Evolutionary conservation across 2,329 filamentous ascomycete genomes (phyloP).

Genomic region (Colletotrichum abscissum): DNA sequence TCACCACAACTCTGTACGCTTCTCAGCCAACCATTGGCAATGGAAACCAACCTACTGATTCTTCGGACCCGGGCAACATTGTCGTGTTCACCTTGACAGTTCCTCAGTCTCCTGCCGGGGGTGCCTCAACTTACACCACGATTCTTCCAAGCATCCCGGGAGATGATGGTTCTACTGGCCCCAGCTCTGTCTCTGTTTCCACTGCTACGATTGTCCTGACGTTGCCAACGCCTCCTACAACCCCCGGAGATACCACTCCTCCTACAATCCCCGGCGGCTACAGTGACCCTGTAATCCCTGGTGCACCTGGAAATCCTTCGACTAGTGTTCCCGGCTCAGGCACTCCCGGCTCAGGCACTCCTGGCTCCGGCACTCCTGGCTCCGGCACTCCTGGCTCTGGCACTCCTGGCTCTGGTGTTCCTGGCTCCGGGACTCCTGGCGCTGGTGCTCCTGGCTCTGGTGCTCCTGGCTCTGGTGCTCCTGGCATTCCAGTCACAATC

Average conservation of each 20-base stretch:
- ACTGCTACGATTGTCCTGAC: constrained; percentile 12
- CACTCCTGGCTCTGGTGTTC: background rate
- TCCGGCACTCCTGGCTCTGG: background rate
- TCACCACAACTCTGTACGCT: constrained; percentile 40
- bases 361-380: background rate
- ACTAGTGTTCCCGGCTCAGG: background rate
- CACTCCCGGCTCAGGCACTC: background rate
- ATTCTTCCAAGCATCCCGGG: background rate
- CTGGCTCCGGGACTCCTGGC: background rate
- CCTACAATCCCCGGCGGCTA: constrained; percentile 17
- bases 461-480: background rate
- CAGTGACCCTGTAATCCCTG: constrained; percentile 10
- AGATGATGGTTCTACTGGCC: background rate
- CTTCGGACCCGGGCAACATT: constrained; percentile 28
- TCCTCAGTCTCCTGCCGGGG: background rate
- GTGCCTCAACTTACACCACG: background rate
- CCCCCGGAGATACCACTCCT: background rate
- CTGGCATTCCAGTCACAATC: background rate
- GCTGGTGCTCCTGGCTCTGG: background rate
- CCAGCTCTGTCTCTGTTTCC: constrained; percentile 1
- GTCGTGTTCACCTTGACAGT: constrained; percentile 40
- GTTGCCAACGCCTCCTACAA: background rate
- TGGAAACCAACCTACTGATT: constrained; percentile 43
- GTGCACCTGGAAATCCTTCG: background rate
- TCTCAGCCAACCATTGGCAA: constrained; percentile 44